phyloP scores from a whole-genome alignment of 169 alveolate genomes.

The Eimeria necatrix region DNA sequence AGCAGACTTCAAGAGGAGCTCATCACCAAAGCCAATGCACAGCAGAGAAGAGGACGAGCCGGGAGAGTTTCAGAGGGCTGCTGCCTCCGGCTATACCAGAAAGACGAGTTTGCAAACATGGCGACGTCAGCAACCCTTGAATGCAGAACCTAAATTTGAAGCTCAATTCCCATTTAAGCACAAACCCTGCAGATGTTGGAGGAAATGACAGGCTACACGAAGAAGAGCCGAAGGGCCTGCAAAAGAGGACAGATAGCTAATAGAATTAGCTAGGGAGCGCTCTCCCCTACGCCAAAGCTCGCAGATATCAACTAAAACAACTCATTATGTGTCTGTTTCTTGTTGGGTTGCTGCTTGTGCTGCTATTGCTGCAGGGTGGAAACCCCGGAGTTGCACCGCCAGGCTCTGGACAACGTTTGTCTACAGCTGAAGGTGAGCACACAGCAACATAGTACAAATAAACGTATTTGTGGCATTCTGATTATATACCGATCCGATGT shows the following conservation, averaged over 20 bases:
- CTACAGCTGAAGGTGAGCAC: slow-evolving; percentile 76
- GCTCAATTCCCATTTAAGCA: not conserved
- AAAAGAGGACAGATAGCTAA: too few species aligned
- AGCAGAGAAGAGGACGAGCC: slow-evolving; percentile 99
- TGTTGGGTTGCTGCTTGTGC: not conserved
- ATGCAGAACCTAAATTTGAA: not conserved
- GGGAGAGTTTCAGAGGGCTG: slow-evolving; percentile 99
- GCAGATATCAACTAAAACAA: too few species aligned
- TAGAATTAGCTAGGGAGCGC: too few species aligned
- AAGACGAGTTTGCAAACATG: slow-evolving; percentile 89
- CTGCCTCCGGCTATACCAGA: slow-evolving; percentile 98
- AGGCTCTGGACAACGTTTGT: slow-evolving; percentile 76
- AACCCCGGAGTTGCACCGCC: slow-evolving; percentile 78
- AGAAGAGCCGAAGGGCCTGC: not conserved
- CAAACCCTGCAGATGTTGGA: not conserved
- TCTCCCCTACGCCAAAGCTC: too few species aligned
- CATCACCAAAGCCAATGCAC: slow-evolving; percentile 98
- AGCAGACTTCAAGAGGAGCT: slow-evolving; percentile 98
- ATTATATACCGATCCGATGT: too few species aligned
- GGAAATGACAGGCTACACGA: not conserved
- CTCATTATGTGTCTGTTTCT: not conserved
- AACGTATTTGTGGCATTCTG: too few species aligned
- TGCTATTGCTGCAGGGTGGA: slow-evolving; percentile 63
- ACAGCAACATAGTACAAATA: too few species aligned
- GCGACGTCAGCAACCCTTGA: not conserved